These are phyloP conservation scores for Aegilops sharonensis DNA, from an alignment of 176 grass and related monocot species.

Conservation along the genomic window DNA sequence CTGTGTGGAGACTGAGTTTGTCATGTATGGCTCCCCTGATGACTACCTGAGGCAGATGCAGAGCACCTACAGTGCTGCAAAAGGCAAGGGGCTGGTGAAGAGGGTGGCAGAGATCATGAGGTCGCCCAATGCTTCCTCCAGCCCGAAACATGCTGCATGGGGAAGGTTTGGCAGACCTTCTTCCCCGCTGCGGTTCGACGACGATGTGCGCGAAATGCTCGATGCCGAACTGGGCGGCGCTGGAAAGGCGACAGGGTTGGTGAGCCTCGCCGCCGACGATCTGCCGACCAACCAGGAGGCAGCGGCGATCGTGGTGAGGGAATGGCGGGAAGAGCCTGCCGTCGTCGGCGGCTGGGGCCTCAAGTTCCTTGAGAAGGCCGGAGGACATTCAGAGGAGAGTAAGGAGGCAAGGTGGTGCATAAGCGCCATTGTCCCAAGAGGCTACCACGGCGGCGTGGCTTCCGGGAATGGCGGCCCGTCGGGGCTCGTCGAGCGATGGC, in stretches of 20 bases:
- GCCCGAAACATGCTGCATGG: conserved; percentile 31
- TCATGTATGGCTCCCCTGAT: conserved; percentile 63
- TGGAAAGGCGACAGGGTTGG: conserved; percentile 32
- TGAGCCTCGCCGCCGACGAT: conserved; percentile 31
- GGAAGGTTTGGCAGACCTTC: conserved; percentile 32
- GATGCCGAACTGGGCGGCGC: conserved; percentile 17
- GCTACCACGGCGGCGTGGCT: conserved; percentile 56
- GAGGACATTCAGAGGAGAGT: no score
- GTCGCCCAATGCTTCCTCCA: conserved; percentile 43
- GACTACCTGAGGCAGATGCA: conserved; percentile 48
- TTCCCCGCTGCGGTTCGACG: conserved; percentile 37
- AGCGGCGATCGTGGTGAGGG: conserved; percentile 64
- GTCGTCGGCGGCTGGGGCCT: conserved; percentile 80
- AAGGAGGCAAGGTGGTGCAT: conserved; percentile 29
- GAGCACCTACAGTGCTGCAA: conserved; percentile 34
- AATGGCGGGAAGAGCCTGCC: conserved; percentile 22
- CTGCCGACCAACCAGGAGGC: conserved; percentile 51
- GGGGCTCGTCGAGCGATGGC: conserved; percentile 71
- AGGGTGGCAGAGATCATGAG: conserved; percentile 71
- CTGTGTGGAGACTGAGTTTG: conserved; percentile 64
- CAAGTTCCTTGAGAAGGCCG: conserved; percentile 71
- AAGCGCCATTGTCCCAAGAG: conserved; percentile 55
- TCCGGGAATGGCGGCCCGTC: conserved; percentile 26
- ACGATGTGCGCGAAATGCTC: conserved; percentile 15
- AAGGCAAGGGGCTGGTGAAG: conserved; percentile 55